A percentile compares a stretch with the other conserved stretches of the same genome.
Conservation (phyloP, 78 protist genomes). For the Dictyostelium purpureum region DNA sequence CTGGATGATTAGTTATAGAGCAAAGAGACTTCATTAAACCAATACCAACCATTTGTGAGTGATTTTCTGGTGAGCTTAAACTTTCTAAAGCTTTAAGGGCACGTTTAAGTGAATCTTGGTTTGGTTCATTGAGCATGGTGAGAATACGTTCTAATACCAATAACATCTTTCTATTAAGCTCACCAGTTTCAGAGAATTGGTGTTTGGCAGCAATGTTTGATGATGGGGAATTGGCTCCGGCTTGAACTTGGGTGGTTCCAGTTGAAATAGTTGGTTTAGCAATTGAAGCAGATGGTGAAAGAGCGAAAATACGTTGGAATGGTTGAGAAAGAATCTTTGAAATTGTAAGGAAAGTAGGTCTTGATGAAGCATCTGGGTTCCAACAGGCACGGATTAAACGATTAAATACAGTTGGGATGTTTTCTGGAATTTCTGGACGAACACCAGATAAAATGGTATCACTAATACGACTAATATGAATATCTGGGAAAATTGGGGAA, state of each 20-base stretch:
- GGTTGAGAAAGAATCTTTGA: slow-evolving; percentile 62
- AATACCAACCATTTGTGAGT: background rate
- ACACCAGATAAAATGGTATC: background rate
- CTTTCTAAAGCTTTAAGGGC: slow-evolving; percentile 63
- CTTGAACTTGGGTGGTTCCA: background rate
- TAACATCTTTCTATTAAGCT: slow-evolving; percentile 49
- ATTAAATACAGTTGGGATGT: slow-evolving; percentile 55
- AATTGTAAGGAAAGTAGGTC: slow-evolving; percentile 53
- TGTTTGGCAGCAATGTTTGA: background rate
- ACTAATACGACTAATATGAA: background rate
- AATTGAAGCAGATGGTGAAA: background rate
- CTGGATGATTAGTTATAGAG: background rate
- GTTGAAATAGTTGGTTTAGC: background rate
- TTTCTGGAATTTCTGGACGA: slow-evolving; percentile 74
- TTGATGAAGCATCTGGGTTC: slow-evolving; percentile 33
- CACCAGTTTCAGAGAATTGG: slow-evolving; percentile 68
- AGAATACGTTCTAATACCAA: slow-evolving; percentile 42
- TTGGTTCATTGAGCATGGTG: background rate
- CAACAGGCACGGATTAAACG: slow-evolving; percentile 75
- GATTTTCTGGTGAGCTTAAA: slow-evolving; percentile 29
- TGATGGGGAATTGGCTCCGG: background rate
- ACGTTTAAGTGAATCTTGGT: background rate
- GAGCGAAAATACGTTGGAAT: slow-evolving; percentile 22
- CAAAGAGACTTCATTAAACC: slow-evolving; percentile 9
- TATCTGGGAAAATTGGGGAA: background rate